A percentile compares a stretch with the other conserved stretches of the same genome.
Evolutionary conservation across 2,329 filamentous ascomycete species (phyloP).

Genomic region (Conoideocrella luteorostrata): DNA sequence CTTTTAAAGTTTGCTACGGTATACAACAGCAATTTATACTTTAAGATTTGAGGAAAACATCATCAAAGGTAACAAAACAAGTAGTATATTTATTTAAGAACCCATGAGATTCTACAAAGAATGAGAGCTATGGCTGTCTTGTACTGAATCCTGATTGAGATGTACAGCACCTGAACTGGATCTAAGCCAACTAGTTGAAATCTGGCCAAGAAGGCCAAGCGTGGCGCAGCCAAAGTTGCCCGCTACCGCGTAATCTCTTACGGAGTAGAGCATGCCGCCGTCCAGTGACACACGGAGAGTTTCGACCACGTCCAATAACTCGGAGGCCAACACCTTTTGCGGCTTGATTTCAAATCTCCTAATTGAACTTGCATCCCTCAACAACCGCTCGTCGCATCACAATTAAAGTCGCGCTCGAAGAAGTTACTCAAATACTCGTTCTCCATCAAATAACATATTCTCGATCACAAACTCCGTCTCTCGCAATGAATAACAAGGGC

Average conservation of each 20-base stretch:
- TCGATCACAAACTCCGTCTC: not conserved
- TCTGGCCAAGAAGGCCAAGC: conserved; percentile 22
- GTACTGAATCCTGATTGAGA: too few relatives aligned
- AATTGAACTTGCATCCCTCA: not conserved
- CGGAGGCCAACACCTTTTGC: not conserved
- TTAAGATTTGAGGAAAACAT: too few relatives aligned
- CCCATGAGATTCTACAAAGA: too few relatives aligned
- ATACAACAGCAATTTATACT: too few relatives aligned
- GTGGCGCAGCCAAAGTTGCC: conserved; percentile 24
- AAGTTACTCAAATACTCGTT: not conserved
- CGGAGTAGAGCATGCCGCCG: conserved; percentile 5
- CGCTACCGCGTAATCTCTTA: too few relatives aligned
- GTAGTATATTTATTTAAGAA: too few relatives aligned
- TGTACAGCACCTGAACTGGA: too few relatives aligned
- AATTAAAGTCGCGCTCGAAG: not conserved
- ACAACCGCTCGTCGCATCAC: not conserved
- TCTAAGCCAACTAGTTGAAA: too few relatives aligned
- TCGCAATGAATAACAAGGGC: conserved; percentile 38
- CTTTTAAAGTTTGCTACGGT: too few relatives aligned
- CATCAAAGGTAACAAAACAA: too few relatives aligned
- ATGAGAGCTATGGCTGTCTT: too few relatives aligned
- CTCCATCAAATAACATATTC: not conserved
- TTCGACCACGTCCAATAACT: conserved; percentile 4
- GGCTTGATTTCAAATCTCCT: not conserved
- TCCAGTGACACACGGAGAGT: conserved; percentile 10